Evolutionary conservation across 305 asterid genomes (phyloP).

Genomic region (Fraxinus ornus): DNA sequence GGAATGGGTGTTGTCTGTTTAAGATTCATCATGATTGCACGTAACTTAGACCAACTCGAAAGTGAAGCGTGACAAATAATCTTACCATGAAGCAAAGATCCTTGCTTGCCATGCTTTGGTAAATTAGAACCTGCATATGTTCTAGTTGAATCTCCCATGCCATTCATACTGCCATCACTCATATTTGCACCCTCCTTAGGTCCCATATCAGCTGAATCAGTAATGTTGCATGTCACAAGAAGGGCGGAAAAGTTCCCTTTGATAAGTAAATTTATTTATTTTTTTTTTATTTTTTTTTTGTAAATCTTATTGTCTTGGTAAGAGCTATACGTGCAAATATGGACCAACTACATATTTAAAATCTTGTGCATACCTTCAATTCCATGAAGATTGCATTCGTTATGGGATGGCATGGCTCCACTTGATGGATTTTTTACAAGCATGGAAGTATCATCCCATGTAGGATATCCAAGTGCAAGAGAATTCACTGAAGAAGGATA

Average conservation of each 20-base stretch:
- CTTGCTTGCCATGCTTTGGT: constrained; percentile 48
- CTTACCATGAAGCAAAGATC: constrained; percentile 67
- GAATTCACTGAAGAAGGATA: constrained; percentile 62
- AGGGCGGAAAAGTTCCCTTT: constrained; percentile 31
- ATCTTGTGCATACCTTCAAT: constrained; percentile 56
- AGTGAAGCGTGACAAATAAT: neutral
- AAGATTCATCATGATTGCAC: neutral
- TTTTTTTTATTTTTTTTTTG: neutral
- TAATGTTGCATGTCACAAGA: constrained; percentile 39
- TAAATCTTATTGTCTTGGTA: neutral
- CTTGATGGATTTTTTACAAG: constrained; percentile 41
- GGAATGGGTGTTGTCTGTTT: neutral
- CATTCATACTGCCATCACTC: constrained; percentile 49
- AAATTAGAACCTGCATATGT: constrained; percentile 39
- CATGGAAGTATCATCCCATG: constrained; percentile 73
- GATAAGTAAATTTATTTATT: neutral
- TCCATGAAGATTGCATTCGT: constrained; percentile 55
- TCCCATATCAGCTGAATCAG: constrained; percentile 79
- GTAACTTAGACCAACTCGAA: neutral
- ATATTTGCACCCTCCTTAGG: constrained; percentile 49
- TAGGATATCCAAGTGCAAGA: constrained; percentile 53
- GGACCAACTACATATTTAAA: constrained; percentile 15
- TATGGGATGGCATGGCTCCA: constrained; percentile 56
- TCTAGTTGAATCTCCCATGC: constrained; percentile 53
- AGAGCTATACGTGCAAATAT: neutral